Conservation (phyloP, 2,329 filamentous ascomycete genomes). For the Fusarium lyarnte region DNA sequence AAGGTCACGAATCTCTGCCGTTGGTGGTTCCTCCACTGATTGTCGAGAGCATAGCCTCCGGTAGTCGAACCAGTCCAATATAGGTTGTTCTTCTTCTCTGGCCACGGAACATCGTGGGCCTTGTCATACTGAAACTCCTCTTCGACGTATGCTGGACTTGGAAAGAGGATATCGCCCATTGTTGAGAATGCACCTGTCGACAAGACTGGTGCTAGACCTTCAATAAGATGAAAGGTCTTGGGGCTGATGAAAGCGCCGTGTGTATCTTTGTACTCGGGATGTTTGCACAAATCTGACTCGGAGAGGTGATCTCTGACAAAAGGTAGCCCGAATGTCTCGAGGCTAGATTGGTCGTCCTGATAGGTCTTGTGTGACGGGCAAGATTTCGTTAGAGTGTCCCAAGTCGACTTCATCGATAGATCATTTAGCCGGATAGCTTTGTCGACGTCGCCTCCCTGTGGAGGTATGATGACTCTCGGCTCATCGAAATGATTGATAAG, state of each 20-base stretch:
- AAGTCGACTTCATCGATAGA: constrained; percentile 44
- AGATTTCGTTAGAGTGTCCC: constrained; percentile 45
- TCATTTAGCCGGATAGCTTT: constrained; percentile 36
- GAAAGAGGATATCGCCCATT: constrained; percentile 63
- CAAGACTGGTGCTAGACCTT: constrained; percentile 57
- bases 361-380: constrained; percentile 31
- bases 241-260: constrained; percentile 60
- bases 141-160: constrained; percentile 60
- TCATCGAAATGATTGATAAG: constrained; percentile 61
- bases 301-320: constrained; percentile 48
- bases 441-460: neutral
- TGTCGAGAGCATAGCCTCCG: constrained; percentile 52
- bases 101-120: constrained; percentile 56
- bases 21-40: constrained; percentile 55
- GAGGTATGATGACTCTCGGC: constrained; percentile 52
- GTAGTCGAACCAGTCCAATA: constrained; percentile 69
- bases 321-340: constrained; percentile 44
- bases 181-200: constrained; percentile 56
- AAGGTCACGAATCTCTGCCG: constrained; percentile 58
- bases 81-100: constrained; percentile 58
- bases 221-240: constrained; percentile 52
- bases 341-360: neutral
- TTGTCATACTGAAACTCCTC: constrained; percentile 54
- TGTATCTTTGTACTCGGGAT: constrained; percentile 53
- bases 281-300: constrained; percentile 53